Conservation (phyloP, 805 yeast genomes). For the Yarrowia sp. region DNA sequence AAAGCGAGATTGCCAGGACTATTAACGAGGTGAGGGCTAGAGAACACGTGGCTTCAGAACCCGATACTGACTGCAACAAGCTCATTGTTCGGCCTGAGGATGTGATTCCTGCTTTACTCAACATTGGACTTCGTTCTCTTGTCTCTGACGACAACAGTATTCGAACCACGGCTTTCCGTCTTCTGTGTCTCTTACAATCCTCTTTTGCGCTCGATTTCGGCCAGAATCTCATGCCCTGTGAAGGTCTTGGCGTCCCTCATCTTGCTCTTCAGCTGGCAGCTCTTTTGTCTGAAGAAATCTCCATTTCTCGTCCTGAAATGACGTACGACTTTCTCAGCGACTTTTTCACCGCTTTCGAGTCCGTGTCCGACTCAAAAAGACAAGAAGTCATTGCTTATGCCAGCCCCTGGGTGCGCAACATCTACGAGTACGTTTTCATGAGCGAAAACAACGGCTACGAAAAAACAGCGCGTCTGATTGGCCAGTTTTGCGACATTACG, state of each 20-base stretch:
- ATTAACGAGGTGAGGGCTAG: constrained; percentile 28
- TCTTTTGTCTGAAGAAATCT: constrained; percentile 54
- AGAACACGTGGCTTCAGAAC: background rate
- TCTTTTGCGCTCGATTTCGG: constrained; percentile 62
- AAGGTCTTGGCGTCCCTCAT: constrained; percentile 63
- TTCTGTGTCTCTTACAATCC: constrained; percentile 59
- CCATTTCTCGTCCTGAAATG: constrained; percentile 53
- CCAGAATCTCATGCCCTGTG: constrained; percentile 50
- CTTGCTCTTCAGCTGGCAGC: constrained; percentile 61
- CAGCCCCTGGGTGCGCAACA: constrained; percentile 72
- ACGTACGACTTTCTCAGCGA: constrained; percentile 54
- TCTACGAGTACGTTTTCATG: constrained; percentile 53
- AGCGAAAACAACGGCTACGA: constrained; percentile 52
- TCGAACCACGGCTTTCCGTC: constrained; percentile 58
- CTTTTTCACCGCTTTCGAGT: constrained; percentile 48
- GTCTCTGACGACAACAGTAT: constrained; percentile 57
- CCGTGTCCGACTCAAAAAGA: constrained; percentile 37
- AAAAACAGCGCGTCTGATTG: constrained; percentile 55
- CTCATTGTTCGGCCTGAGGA: constrained; percentile 32
- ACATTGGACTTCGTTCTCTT: constrained; percentile 65
- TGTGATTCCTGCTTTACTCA: constrained; percentile 58
- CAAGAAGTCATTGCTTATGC: constrained; percentile 48
- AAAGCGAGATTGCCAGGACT: constrained; percentile 31
- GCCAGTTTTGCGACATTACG: constrained; percentile 60
- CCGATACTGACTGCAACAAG: background rate